Percentiles rank a stretch among this genome's conserved stretches.
These are phyloP conservation scores for Mortierella sp. DNA, from an alignment of 371 early-diverging fungal species.

Conservation along the genomic window DNA sequence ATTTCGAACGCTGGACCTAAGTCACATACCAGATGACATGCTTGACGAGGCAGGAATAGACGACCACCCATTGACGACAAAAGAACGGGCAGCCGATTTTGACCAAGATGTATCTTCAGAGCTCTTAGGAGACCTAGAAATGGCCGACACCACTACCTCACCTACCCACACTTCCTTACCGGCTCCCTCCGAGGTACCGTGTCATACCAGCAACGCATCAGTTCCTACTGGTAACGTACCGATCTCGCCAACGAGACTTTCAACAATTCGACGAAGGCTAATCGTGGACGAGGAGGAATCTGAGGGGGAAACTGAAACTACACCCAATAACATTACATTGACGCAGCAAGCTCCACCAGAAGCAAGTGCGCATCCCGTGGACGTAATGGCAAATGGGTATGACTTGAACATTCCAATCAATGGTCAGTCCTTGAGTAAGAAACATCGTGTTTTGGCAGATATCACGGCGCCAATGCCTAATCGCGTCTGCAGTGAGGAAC, in stretches of 20 bases:
- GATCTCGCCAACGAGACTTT: background rate
- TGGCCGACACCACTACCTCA: conserved; percentile 20
- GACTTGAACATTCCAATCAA: background rate
- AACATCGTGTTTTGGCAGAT: conserved; percentile 8
- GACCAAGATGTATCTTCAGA: conserved; percentile 18
- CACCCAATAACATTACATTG: background rate
- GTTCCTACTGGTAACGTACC: background rate
- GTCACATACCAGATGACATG: background rate
- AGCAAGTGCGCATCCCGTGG: no score
- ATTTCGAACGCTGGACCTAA: background rate
- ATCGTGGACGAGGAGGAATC: conserved; percentile 27
- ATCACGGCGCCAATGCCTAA: conserved; percentile 1
- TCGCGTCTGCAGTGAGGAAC: background rate
- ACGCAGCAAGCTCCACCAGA: background rate
- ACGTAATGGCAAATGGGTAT: background rate
- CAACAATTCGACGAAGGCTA: conserved; percentile 6
- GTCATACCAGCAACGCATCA: background rate
- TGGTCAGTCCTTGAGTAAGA: background rate
- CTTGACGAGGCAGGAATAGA: background rate
- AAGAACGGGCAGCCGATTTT: background rate
- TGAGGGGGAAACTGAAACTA: background rate
- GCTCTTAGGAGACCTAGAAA: conserved; percentile 29
- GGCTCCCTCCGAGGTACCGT: background rate
- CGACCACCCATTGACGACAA: background rate
- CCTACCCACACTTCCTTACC: conserved; percentile 8